Evolutionary conservation across 148 eudicot genomes (phyloP), one percentile per base, ranked within the genome.

Genomic region (Cornus controversa): DNA sequence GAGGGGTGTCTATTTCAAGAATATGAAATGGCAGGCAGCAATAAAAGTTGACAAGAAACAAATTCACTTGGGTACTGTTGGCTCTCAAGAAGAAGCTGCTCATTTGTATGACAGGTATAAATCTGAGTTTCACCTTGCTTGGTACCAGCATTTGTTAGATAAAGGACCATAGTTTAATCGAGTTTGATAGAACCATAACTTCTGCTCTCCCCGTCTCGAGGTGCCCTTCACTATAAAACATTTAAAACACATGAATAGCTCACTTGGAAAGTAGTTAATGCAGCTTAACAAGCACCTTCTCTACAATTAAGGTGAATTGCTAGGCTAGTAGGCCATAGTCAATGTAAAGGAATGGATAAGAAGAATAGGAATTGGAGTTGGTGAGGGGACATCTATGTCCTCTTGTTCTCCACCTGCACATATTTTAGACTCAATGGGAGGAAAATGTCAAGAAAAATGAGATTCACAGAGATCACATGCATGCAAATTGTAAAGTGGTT

Each of bases 11-110:
- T 96, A 96, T 84, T 87, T 85, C 84, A 96, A 96, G 91, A 96
- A 96, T 76, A 78, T 81, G 88, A 93, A 90, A 82, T 96, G 98
- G 98, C 99, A 96, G 86, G 98, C 99, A 28, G 99, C 99, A 22
- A 93, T 96, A 34, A 96, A 96, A 87, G 99, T 96, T 53, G 97
- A 90, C 80, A 92, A 90, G 87, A 93, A 90, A 82, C 99, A 96
- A 84, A 92, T 96, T 82, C 99, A 96, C 78, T 78, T 96, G 70
- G 99, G 99, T 31, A 96, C 99, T 24, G 91, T 96, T 26, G 89
- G 87, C 25, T 86, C 98, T 53, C 94, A 89, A 70, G 89, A 82
- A 71, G 99, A 93, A 78, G 99, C 99, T 81, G 98, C 98, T 57
- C 89, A 80, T 57, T 77, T 96, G 42, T 96, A 96, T 67, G 99